A percentile compares a stretch with the other conserved stretches of the same genome.
phyloP scores from a whole-genome alignment of 495 filamentous ascomycete species.

The Penicillium fimorum region DNA sequence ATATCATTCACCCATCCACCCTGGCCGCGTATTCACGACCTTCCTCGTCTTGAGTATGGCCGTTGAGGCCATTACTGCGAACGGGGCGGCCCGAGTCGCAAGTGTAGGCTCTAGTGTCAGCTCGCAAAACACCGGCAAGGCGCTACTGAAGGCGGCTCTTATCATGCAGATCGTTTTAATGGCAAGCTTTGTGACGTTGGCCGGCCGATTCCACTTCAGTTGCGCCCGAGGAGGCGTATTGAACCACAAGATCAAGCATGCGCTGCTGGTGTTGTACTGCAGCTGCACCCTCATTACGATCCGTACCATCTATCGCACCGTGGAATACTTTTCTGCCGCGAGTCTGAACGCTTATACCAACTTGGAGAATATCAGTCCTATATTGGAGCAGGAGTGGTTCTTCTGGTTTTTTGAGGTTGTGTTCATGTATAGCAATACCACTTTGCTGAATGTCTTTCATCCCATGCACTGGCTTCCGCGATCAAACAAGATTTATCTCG shows the following conservation, averaged over 20 bases:
- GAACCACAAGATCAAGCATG: constrained; percentile 53
- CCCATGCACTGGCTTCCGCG: constrained; percentile 60
- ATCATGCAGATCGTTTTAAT: constrained; percentile 68
- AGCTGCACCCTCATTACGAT: constrained; percentile 59
- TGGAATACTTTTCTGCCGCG: constrained; percentile 58
- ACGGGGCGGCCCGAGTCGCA: constrained; percentile 62
- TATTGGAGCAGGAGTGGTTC: constrained; percentile 67
- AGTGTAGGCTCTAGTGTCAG: constrained; percentile 43
- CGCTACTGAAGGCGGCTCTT: constrained; percentile 63
- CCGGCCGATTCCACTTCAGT: constrained; percentile 56
- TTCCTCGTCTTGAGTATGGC: constrained; percentile 62
- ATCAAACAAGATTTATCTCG: constrained; percentile 63
- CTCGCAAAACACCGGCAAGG: constrained; percentile 53
- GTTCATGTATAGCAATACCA: constrained; percentile 62
- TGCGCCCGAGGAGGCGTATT: constrained; percentile 54
- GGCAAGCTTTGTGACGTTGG: constrained; percentile 57
- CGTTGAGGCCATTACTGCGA: constrained; percentile 66
- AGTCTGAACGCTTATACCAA: constrained; percentile 37
- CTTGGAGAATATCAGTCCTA: constrained; percentile 44
- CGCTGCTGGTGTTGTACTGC: constrained; percentile 60
- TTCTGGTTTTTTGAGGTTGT: constrained; percentile 69
- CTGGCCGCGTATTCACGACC: constrained; percentile 72
- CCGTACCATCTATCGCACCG: constrained; percentile 65
- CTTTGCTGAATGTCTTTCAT: constrained; percentile 61
- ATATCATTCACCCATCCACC: constrained; percentile 73